These are phyloP conservation scores for Leucocoprinus sp. DNA, from an alignment of 768 basidiomycete genomes.

Conservation along the genomic window DNA sequence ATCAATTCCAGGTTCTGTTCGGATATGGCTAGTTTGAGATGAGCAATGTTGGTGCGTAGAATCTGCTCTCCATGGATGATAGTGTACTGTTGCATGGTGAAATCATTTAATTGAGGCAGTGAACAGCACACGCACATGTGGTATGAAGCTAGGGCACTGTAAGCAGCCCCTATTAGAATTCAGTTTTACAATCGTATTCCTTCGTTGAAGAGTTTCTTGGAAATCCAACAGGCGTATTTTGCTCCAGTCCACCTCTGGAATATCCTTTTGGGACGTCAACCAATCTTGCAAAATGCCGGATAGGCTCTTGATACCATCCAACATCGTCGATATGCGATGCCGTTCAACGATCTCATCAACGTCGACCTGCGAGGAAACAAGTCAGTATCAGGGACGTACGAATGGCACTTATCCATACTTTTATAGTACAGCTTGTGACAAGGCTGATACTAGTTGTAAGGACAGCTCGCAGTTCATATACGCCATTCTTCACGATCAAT, in stretches of 20 bases:
- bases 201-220: conserved; percentile 66
- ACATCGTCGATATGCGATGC: conserved; percentile 55
- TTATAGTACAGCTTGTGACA: conserved; percentile 61
- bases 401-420: conserved; percentile 36
- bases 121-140: conserved; percentile 52
- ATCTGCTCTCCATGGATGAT: conserved; percentile 69
- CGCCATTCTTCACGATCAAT: conserved; percentile 38
- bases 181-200: conserved; percentile 41
- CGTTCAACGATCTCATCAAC: conserved; percentile 58
- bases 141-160: conserved; percentile 57
- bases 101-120: neutral
- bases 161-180: conserved; percentile 41
- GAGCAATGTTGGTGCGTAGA: conserved; percentile 64
- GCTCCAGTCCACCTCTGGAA: conserved; percentile 82
- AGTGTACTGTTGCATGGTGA: conserved; percentile 48
- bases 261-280: conserved; percentile 24
- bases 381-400: conserved; percentile 3
- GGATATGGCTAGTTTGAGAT: conserved; percentile 78
- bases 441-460: conserved; percentile 68
- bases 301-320: conserved; percentile 45
- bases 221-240: conserved; percentile 83
- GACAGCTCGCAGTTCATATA: conserved; percentile 61
- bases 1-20: conserved; percentile 96
- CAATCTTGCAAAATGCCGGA: conserved; percentile 50
- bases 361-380: conserved; percentile 45